A percentile compares a stretch with the other conserved stretches of the same genome.
These are phyloP conservation scores for Aspergillus ustus DNA, from an alignment of 2,329 filamentous ascomycete species.

Conservation along the genomic window DNA sequence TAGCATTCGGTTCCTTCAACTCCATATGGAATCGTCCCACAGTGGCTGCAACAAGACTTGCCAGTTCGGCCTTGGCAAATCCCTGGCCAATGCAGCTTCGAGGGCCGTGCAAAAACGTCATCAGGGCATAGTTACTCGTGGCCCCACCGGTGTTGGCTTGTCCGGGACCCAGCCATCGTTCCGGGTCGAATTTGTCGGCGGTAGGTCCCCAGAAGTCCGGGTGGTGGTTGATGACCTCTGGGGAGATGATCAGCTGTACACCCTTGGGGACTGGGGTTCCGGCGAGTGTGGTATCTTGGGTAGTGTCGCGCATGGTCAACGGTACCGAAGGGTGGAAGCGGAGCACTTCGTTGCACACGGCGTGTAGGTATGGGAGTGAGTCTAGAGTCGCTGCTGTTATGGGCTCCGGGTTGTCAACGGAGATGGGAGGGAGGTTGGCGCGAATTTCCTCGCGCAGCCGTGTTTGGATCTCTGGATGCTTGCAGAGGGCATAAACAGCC, in stretches of 20 bases:
- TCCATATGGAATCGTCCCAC: constrained; percentile 74
- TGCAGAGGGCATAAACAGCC: constrained; percentile 71
- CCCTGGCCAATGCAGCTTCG: constrained; percentile 81
- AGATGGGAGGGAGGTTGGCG: constrained; percentile 59
- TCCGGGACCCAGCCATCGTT: constrained; percentile 67
- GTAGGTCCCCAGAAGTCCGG: constrained; percentile 75
- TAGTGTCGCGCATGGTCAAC: constrained; percentile 69
- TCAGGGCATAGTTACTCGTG: constrained; percentile 73
- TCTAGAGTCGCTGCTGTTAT: constrained; percentile 66
- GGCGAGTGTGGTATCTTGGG: constrained; percentile 67
- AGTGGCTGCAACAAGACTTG: constrained; percentile 76
- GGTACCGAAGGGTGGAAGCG: constrained; percentile 75
- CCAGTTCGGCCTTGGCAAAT: constrained; percentile 85
- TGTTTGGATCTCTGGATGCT: constrained; percentile 67
- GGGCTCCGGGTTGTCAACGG: constrained; percentile 65
- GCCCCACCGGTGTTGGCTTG: constrained; percentile 70
- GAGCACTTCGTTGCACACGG: constrained; percentile 77
- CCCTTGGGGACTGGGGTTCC: constrained; percentile 70
- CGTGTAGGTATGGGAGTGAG: constrained; percentile 76
- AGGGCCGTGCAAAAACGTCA: constrained; percentile 87
- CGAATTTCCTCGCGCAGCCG: constrained; percentile 72
- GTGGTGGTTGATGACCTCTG: constrained; percentile 72
- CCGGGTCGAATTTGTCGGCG: constrained; percentile 76
- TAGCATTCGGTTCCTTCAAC: constrained; percentile 64
- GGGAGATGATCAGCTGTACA: constrained; percentile 68